Base-by-base conservation (phyloP, 2,329 filamentous ascomycete species). In the Diaporthe humulicola region DNA sequence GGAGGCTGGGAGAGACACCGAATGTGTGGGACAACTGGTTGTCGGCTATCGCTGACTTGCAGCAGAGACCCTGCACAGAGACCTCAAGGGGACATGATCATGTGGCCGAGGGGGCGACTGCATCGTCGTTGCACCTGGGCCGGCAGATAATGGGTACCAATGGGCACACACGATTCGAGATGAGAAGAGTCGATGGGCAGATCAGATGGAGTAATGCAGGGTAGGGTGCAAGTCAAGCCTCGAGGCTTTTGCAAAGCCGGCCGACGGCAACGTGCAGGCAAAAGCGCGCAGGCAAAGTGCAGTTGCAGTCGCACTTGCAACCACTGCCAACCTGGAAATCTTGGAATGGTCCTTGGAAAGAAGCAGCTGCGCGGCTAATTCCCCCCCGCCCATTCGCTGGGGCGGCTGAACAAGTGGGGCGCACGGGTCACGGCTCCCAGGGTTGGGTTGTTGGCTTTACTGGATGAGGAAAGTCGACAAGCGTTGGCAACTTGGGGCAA, bases 341-440 rank as follows among this genome's bases (percentile, higher is more conserved):
- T 66, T 66, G 38, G 64, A 52, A 54, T 17, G 25, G 33, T 19
- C 8, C 45, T 30, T 52, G n/a, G 40, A 52, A 54, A 52, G 36
- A 42, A 54, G 40, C 25, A 56, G 36, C 48, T 72, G 70, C 70
- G 70, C 70, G 70, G 70, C 70, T 72, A 72, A 72, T 54, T 15
- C 45, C 22, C 12, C 6, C 45, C 6, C 42, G 14, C 33, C 19
- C 2, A 72, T 72, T 72, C 9, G 70, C 48, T 50, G 57, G 19
- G 8, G 70, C 70, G 70, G 45, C 70, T 64, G 70, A 72, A 45
- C 36, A 64, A 64, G 57, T 61, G 70, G 70, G 57, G 19, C 45
- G 28, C 25, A 38, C 40, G 38, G 42, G 25, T 42, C 12, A n/a
- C 70, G 15, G 19, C 52, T 52, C 42, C 61, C 64, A 69, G 45